A percentile compares a stretch with the other conserved stretches of the same genome.
Conservation (phyloP, 176 grass and related monocot species). For the Tuctoria greenei region DNA sequence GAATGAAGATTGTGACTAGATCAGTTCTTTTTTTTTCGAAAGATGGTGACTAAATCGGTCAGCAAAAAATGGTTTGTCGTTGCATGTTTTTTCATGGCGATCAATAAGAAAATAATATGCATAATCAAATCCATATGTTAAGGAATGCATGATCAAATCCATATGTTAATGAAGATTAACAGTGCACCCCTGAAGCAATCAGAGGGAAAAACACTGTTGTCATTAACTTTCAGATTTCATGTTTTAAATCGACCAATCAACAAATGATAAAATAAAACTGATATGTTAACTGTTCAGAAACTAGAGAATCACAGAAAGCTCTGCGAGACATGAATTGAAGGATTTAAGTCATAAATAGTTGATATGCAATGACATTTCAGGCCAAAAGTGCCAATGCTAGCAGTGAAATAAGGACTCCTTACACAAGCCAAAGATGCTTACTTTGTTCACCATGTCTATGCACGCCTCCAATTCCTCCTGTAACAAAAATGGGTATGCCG, state of each 20-base stretch:
- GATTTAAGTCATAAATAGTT: neutral
- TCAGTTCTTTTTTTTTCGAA: neutral
- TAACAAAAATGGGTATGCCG: slow-evolving; percentile 89
- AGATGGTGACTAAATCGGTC: neutral
- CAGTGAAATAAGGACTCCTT: neutral
- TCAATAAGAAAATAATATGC: neutral
- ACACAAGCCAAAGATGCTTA: slow-evolving; percentile 45
- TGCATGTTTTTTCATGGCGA: neutral
- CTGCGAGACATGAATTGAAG: neutral
- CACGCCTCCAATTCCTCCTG: slow-evolving; percentile 78
- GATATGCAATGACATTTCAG: neutral
- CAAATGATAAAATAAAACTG: neutral
- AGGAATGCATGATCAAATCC: neutral
- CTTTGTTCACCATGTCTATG: slow-evolving; percentile 87
- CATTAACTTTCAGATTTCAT: slow-evolving; percentile 9
- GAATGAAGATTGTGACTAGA: slow-evolving; percentile 30
- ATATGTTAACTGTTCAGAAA: slow-evolving; percentile 7
- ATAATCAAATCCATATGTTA: neutral
- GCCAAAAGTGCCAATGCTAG: neutral
- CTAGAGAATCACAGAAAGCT: neutral
- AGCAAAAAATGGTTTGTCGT: neutral
- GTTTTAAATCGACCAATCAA: neutral
- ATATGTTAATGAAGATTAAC: neutral
- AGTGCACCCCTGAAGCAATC: neutral
- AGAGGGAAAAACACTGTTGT: neutral